Percentiles rank a stretch among this genome's conserved stretches.
Evolutionary conservation across 2,329 filamentous ascomycete genomes (phyloP).

Genomic region (Phialophora macrospora): DNA sequence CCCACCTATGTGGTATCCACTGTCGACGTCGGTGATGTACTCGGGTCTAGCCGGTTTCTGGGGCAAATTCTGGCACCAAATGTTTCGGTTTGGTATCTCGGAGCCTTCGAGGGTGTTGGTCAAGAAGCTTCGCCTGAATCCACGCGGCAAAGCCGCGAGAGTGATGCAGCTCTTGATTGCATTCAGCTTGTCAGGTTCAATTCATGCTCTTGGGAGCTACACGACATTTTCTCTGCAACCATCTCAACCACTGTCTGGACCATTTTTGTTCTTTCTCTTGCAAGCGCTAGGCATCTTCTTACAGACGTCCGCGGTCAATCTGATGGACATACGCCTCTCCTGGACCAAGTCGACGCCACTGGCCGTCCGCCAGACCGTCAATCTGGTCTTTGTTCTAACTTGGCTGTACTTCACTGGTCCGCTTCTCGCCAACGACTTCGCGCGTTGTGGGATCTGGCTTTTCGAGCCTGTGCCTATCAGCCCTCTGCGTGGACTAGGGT

Average conservation of each 20-base stretch:
- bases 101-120: slow-evolving; percentile 42
- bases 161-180: slow-evolving; percentile 56
- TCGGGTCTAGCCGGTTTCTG: slow-evolving; percentile 79
- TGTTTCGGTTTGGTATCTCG: slow-evolving; percentile 69
- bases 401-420: slow-evolving; percentile 73
- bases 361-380: slow-evolving; percentile 58
- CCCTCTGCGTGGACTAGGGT: slow-evolving; percentile 66
- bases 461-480: slow-evolving; percentile 83
- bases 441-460: slow-evolving; percentile 74
- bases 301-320: slow-evolving; percentile 56
- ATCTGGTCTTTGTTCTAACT: slow-evolving; percentile 63
- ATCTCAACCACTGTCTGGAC: slow-evolving; percentile 59
- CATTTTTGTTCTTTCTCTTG: slow-evolving; percentile 72
- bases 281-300: slow-evolving; percentile 69
- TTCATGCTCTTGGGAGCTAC: slow-evolving; percentile 74
- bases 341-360: slow-evolving; percentile 51
- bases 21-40: slow-evolving; percentile 53
- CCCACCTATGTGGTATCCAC: slow-evolving; percentile 60
- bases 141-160: slow-evolving; percentile 42
- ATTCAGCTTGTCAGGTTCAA: slow-evolving; percentile 68
- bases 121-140: slow-evolving; percentile 21
- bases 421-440: slow-evolving; percentile 76
- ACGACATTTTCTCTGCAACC: slow-evolving; percentile 62
- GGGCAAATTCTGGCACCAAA: slow-evolving; percentile 90
- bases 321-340: slow-evolving; percentile 41